These are phyloP conservation scores for Yarrowia osloensis DNA, from an alignment of 805 yeast genomes.

Conservation along the genomic window DNA sequence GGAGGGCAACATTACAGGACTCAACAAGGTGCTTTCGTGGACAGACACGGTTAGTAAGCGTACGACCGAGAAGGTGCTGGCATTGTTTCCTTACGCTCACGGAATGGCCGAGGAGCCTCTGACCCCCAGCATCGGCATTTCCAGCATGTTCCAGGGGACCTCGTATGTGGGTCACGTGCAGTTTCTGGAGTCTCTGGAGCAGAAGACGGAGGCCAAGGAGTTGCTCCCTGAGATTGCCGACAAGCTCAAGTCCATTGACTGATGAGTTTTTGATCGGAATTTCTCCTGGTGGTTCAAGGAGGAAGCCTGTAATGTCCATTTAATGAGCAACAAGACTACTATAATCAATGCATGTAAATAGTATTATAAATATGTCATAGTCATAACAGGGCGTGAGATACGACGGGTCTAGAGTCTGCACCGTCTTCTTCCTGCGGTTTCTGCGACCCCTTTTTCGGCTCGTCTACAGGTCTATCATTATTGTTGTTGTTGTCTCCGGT, in stretches of 20 bases:
- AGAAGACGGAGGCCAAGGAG: conserved; percentile 9
- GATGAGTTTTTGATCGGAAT: not conserved
- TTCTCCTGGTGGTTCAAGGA: too few species aligned
- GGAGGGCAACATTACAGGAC: conserved; percentile 16
- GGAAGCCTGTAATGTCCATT: too few species aligned
- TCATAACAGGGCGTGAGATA: conserved; percentile 26
- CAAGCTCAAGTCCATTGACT: conserved; percentile 13
- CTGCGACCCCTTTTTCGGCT: conserved; percentile 6
- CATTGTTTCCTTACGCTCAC: not conserved
- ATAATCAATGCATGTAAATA: conserved; percentile 28
- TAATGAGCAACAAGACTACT: too few species aligned
- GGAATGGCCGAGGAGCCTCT: conserved; percentile 19
- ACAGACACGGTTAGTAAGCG: not conserved
- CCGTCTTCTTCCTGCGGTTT: not conserved
- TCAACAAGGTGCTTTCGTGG: conserved; percentile 1
- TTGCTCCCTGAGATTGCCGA: not conserved
- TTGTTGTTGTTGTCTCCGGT: not conserved
- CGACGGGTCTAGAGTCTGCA: conserved; percentile 16
- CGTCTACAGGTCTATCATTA: conserved; percentile 28
- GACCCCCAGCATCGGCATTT: not conserved
- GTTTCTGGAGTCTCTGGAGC: conserved; percentile 7
- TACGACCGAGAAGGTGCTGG: conserved; percentile 3
- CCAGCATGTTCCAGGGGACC: conserved; percentile 18
- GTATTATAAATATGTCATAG: conserved; percentile 28
- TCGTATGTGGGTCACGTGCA: not conserved